Base-by-base conservation (phyloP, 208 protist genomes). In the Trypanosoma grayi region DNA sequence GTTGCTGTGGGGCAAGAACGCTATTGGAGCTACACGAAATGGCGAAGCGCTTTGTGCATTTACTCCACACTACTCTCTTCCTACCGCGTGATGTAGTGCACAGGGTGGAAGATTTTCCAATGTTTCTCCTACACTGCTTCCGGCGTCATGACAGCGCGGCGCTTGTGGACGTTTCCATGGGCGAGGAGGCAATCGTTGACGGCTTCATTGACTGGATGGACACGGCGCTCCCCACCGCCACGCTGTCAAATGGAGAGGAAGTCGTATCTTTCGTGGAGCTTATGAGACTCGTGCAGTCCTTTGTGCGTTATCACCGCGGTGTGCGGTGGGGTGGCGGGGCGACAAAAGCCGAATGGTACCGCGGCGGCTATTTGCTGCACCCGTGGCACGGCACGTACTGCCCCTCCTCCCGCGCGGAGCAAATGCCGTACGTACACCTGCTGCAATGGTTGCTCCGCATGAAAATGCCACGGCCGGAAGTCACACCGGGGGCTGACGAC, bases 371-470 rank as follows among this genome's bases (percentile, higher is more conserved):
- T 60, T 39, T 54, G 8, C 65, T 93, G 27, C 87, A 87, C 57
- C 87, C 87, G 28, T 93, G 80, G 78, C 76, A 82, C 48, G 66
- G 63, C 36, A 63, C 85, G 16, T 73, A 79, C 66, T 93, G 87
- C 60, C 87, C 87, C 1, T 51, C 72, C 8, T 80, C 79, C 6
- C 69, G 55, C 10, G 70, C 64, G 8, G 68, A 73, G 58, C 87
- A 93, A 60, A 86, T 83, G 73, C 81, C 87, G 10, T 89, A 84
- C 56, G 87, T 90, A 30, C 83, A 90, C 52, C 33, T 90, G n/a
- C 67, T 93, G 31, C 87, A 84, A 44, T 93, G 87, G 83, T 72
- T 93, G 64, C 33, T 73, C 14, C 66, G 62, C 14, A 24, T 6
- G 47, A 72, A 61, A 34, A 44, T 60, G 7, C 4, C 28, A 6